These are phyloP conservation scores for Athelia psychrophila DNA, from an alignment of 1,284 basidiomycete species.

Conservation along the genomic window DNA sequence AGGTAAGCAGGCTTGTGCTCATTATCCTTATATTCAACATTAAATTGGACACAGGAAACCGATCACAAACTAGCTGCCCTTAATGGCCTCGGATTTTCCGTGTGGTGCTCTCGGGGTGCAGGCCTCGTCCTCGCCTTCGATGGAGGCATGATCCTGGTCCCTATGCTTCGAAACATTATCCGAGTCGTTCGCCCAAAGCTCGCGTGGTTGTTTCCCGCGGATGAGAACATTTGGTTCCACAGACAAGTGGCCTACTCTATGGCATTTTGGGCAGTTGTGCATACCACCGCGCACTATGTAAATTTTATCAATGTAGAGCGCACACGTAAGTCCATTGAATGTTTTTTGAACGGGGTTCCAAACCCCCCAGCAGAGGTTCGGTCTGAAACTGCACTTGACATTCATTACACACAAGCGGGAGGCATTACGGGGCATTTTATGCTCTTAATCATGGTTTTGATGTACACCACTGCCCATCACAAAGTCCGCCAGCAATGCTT, in stretches of 20 bases:
- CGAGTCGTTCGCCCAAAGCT: conserved; percentile 76
- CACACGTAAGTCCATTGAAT: conserved; percentile 50
- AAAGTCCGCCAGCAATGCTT: conserved; percentile 85
- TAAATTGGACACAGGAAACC: conserved; percentile 41
- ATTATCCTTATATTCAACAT: not conserved
- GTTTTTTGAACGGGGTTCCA: conserved; percentile 5
- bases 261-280: conserved; percentile 84
- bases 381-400: conserved; percentile 67
- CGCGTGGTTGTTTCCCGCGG: conserved; percentile 78
- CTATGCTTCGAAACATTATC: conserved; percentile 84
- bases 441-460: conserved; percentile 84
- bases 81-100: conserved; percentile 75
- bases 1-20: conserved; percentile 39
- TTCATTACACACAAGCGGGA: conserved; percentile 84
- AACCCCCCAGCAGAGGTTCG: conserved; percentile 66
- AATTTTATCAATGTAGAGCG: conserved; percentile 88
- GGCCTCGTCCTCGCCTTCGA: conserved; percentile 83
- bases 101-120: conserved; percentile 85
- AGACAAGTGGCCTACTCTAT: conserved; percentile 88
- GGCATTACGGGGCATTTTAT: conserved; percentile 90
- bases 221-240: conserved; percentile 93
- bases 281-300: conserved; percentile 88
- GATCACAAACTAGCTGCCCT: conserved; percentile 66
- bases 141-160: conserved; percentile 79
- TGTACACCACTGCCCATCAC: conserved; percentile 82